Base-by-base conservation (phyloP, 108 stramenopile species). In the Nitzschia putrida region DNA sequence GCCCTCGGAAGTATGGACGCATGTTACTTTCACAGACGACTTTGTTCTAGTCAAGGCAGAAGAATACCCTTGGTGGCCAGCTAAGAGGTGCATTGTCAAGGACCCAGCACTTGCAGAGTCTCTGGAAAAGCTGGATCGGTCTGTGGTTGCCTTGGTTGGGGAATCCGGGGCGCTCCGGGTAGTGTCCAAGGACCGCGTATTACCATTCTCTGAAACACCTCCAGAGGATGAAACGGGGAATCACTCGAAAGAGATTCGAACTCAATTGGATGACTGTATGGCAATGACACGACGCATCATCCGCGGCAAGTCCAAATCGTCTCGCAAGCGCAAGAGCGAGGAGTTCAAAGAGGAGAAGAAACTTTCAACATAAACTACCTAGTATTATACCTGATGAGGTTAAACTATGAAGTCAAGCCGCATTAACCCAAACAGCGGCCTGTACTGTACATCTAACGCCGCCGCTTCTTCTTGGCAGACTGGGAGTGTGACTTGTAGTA, bases 41-140 rank as follows among this genome's bases (percentile, higher is more conserved):
- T 81, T 91, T 52, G 83, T 85, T 47, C 83, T 89, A 57, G 85
- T 68, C n/a, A 89, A 85, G 70, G 83, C 85, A 1, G 84, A 79
- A 16, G 71, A 75, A 18, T 88, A 76, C 64, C 92, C 92, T 22
- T 86, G 88, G 88, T 93, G 92, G 92, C 92, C 92, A 44, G 89
- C 92, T 23, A 77, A 76, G 59, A 79, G 85, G 61, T 89, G 87
- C 49, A 47, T 73, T 38, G 72, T 85, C 9, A 82, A 84, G 63
- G 87, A 91, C 65, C 47, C 61, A 10, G 52, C 53, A 6, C 34
- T 91, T 14, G 73, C 77, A 21, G 38, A 79, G 54, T 59, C 77
- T 18, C 53, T 91, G 43, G 56, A 75, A 47, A 60, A 45, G 18
- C 49, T 79, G 53, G 83, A 76, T 37, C 77, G 84, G 9, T 42